Conservation (phyloP, 441 rosid species). For the Isatis lusitanica region DNA sequence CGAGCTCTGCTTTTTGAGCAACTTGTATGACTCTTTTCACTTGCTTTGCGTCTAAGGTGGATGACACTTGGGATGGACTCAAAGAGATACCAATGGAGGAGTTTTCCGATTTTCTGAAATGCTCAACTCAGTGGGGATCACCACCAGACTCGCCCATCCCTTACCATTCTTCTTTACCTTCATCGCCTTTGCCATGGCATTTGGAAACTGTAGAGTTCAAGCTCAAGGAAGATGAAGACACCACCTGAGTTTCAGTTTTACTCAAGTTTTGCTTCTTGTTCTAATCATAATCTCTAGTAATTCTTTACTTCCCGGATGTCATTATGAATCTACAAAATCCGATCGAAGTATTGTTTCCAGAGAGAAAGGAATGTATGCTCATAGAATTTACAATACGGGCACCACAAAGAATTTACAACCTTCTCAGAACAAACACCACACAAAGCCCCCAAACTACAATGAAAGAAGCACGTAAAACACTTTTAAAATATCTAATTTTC, state of each 20-base stretch:
- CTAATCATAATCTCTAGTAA: background rate
- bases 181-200: constrained; percentile 29
- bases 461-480: constrained; percentile 19
- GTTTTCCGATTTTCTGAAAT: constrained; percentile 8
- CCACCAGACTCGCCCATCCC: constrained; percentile 22
- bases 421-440: constrained; percentile 30
- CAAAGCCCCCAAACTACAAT: constrained; percentile 31
- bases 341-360: constrained; percentile 16
- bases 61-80: constrained; percentile 22
- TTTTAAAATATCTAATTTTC: constrained; percentile 26
- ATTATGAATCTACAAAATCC: constrained; percentile 4
- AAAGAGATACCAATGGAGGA: constrained; percentile 27
- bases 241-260: constrained; percentile 5
- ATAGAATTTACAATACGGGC: constrained; percentile 33
- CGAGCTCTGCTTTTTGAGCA: background rate
- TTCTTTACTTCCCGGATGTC: background rate
- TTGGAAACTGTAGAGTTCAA: constrained; percentile 30
- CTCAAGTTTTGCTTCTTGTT: constrained; percentile 3
- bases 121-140: constrained; percentile 24
- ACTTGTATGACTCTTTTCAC: constrained; percentile 1
- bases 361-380: constrained; percentile 28
- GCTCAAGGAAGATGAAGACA: constrained; percentile 33
- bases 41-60: constrained; percentile 14
- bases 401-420: constrained; percentile 32
- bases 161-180: constrained; percentile 14